Conservation (phyloP, 805 yeast genomes). For the Kodamaea sagamina region DNA sequence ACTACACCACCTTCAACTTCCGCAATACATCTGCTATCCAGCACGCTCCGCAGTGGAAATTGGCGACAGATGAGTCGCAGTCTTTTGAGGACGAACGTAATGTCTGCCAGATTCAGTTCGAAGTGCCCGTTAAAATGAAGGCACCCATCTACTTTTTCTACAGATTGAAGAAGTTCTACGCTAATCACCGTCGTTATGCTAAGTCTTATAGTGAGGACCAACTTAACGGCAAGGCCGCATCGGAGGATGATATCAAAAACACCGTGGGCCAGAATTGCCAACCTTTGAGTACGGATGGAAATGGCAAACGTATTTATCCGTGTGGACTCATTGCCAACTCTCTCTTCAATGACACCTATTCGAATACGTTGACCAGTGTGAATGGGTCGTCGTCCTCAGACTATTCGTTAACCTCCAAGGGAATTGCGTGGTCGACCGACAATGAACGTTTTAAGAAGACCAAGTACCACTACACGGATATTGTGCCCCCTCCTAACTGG, state of each 20-base stretch:
- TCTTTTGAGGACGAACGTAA: constrained; percentile 49
- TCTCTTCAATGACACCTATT: constrained; percentile 70
- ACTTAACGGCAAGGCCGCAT: constrained; percentile 42
- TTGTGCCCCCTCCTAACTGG: constrained; percentile 51
- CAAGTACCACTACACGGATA: constrained; percentile 35
- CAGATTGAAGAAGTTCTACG: constrained; percentile 42
- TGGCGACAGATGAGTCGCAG: constrained; percentile 43
- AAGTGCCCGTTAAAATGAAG: constrained; percentile 32
- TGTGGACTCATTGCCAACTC: constrained; percentile 86
- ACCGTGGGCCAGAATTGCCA: constrained; percentile 48
- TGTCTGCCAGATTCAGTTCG: constrained; percentile 47
- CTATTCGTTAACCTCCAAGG: constrained; percentile 38
- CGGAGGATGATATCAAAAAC: constrained; percentile 34
- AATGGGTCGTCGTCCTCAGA: constrained; percentile 34
- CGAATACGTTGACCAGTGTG: constrained; percentile 34
- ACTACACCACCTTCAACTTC: constrained; percentile 42
- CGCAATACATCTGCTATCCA: constrained; percentile 17
- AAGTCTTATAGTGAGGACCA: constrained; percentile 48
- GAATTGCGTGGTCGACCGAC: constrained; percentile 45
- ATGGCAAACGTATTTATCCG: constrained; percentile 65
- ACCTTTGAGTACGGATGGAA: constrained; percentile 37
- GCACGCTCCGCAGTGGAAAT: constrained; percentile 37
- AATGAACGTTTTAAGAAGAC: constrained; percentile 44
- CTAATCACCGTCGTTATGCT: constrained; percentile 47
- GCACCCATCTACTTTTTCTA: constrained; percentile 47